Conservation (phyloP, 1,284 basidiomycete genomes). For the Mycena citricolor region DNA sequence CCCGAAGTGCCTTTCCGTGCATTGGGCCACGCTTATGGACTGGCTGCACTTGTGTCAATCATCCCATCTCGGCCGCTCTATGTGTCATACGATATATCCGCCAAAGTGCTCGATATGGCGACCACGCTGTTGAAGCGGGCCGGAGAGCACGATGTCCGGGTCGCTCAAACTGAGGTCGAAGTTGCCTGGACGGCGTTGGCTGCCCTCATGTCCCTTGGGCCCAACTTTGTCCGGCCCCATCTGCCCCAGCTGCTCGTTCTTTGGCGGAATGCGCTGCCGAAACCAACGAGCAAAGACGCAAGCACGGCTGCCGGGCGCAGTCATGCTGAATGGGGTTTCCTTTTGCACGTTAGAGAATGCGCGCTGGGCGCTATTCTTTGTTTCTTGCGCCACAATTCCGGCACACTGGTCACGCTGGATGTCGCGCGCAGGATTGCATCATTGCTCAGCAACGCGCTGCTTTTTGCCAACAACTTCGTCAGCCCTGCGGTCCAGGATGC, state of each 20-base stretch:
- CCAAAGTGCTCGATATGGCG: slow-evolving; percentile 90
- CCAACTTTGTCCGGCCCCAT: slow-evolving; percentile 90
- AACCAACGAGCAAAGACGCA: slow-evolving; percentile 87
- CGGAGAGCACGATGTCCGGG: slow-evolving; percentile 84
- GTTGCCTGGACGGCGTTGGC: slow-evolving; percentile 94
- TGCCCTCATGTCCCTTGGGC: slow-evolving; percentile 89
- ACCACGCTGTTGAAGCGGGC: slow-evolving; percentile 88
- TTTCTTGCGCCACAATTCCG: slow-evolving; percentile 82
- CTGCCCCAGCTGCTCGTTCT: slow-evolving; percentile 90
- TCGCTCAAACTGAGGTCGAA: slow-evolving; percentile 86
- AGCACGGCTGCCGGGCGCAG: slow-evolving; percentile 59
- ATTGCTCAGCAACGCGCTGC: slow-evolving; percentile 86
- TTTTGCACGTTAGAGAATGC: slow-evolving; percentile 89
- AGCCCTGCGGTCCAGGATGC: slow-evolving; percentile 39
- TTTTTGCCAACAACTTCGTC: slow-evolving; percentile 78
- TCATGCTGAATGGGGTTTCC: slow-evolving; percentile 85
- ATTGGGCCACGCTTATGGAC: slow-evolving; percentile 85
- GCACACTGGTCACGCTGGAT: slow-evolving; percentile 83
- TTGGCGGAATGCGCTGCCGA: slow-evolving; percentile 96
- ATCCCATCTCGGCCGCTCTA: slow-evolving; percentile 90
- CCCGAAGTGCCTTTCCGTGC: slow-evolving; percentile 73
- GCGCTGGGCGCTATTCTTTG: slow-evolving; percentile 87
- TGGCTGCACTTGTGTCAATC: slow-evolving; percentile 84
- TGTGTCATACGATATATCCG: slow-evolving; percentile 90
- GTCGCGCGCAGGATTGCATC: slow-evolving; percentile 87